Base-by-base conservation (phyloP, 306 rosid genomes). In the Trifolium dubium region DNA sequence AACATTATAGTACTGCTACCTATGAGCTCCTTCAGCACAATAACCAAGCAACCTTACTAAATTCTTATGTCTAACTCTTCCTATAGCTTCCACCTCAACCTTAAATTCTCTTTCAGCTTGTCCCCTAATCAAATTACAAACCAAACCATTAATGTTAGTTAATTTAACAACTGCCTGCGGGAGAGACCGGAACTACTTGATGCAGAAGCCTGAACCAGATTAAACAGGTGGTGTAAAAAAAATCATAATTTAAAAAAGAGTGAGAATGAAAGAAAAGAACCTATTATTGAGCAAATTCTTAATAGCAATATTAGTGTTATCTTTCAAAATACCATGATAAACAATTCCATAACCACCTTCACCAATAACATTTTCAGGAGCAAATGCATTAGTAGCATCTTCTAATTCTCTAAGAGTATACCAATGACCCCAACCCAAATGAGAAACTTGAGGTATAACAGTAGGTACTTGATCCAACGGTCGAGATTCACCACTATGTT, bases 381-480 rank as follows among this genome's bases (percentile, higher is more conserved):
- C 73, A 14, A 92, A 92, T 6, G 80, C 89, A 69, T 89, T 77
- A 0, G 96, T 92, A 0, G 93, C 81, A 74, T 85, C 96, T 73
- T 92, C 97, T 4, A 92, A 91, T 82, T 92, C 97, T 75, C 97
- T 77, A n/a, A 92, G 78, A 72, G 97, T 92, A 63, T 89, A 92
- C 97, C 97, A 92, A 59, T 85, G 97, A 0, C 97, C 97, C 97
- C 97, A 92, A 43, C 97, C 97, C 83, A 92, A 82, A 74, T 92
- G 97, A n/a, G 97, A 92, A 79, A 92, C 97, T 69, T 86, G 88
- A n/a, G 97, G 97, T 50, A 85, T 89, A 72, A 77, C 90, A 10
- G 82, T 77, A 28, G 88, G 73, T 43, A 73, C 82, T 79, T 85
- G 95, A 79, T 83, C 96, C 54, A 55, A 61, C 7, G 78, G 70